phyloP scores from a whole-genome alignment of 495 filamentous ascomycete species.

The Podospora sp. region DNA sequence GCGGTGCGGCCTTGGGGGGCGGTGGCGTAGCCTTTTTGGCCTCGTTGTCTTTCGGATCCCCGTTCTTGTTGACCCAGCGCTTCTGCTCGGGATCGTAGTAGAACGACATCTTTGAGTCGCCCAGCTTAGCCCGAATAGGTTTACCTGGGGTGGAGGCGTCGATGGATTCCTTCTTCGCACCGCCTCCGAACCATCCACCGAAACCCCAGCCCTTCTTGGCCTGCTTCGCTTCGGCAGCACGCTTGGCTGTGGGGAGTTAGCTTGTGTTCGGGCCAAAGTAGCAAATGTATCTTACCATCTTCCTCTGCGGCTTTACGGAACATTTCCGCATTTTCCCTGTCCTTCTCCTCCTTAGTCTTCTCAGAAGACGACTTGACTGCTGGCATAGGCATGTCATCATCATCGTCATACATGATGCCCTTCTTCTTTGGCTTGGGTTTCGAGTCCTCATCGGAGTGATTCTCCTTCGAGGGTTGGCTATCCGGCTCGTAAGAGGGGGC shows the following conservation, averaged over 20 bases:
- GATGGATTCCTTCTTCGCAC: conserved; percentile 62
- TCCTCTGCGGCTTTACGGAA: conserved; percentile 84
- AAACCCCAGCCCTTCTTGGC: conserved; percentile 82
- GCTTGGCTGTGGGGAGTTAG: conserved; percentile 43
- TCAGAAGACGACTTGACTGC: conserved; percentile 21
- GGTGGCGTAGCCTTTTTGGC: conserved; percentile 53
- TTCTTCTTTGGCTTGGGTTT: conserved; percentile 69
- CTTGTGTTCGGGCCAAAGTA: neutral
- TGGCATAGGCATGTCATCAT: conserved; percentile 54
- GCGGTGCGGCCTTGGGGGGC: conserved; percentile 44
- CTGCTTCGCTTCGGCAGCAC: conserved; percentile 42
- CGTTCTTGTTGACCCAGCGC: conserved; percentile 98
- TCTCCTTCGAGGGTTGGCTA: conserved; percentile 42
- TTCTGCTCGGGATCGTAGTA: conserved; percentile 92
- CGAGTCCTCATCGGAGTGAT: conserved; percentile 41
- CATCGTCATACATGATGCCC: conserved; percentile 78
- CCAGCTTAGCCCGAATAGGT: conserved; percentile 91
- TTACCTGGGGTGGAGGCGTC: conserved; percentile 49
- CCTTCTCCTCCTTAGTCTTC: conserved; percentile 60
- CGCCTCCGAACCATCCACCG: conserved; percentile 73
- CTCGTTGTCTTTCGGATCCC: conserved; percentile 53
- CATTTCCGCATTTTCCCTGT: conserved; percentile 70
- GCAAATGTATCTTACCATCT: conserved; percentile 60
- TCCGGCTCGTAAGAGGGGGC: conserved; percentile 60
- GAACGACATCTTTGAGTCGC: conserved; percentile 83